Base-by-base conservation (phyloP, 2,329 filamentous ascomycete species). In the Ascochyta koolunga region DNA sequence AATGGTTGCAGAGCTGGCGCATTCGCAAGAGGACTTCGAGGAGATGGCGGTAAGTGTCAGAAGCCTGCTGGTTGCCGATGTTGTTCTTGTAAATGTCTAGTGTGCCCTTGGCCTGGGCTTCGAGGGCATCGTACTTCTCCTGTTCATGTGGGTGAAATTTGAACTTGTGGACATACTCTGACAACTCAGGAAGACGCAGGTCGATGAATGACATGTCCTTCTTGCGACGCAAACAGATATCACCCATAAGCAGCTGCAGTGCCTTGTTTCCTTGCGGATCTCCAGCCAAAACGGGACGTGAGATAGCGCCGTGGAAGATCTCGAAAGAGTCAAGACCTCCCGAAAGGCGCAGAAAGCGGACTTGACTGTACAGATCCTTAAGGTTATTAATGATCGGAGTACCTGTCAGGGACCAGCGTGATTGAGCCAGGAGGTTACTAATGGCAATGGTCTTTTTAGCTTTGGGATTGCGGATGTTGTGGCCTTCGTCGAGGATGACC, bases 201-300 rank as follows among this genome's bases (percentile, higher is more conserved):
- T 96, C 90, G 46, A 96, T 84, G 67, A 96, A 96, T 5, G 83
- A 82, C 91, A 96, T 96, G 50, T 93, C 88, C 71, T 96, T 96
- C 73, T 87, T 89, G 32, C 92, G 85, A 32, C 92, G 85, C 19
- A 96, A 80, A 65, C 90, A 95, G 40, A 96, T 83, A 16, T 89
- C 86, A n/a, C 82, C 81, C 86, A 96, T 93, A 38, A 96, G 80
- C 5, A 86, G 82, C 67, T 93, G 89, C 3, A 96, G 80, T 3
- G 93, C 77, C 10, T 82, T 74, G 41, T 86, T 86, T 11, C 86
- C 88, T 29, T 80, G 77, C 1, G 76, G 71, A 15, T 86, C 81
- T 1, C 84, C 85, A 5, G 72, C 67, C 46, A 82, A 82, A 8
- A 96, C 79, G 4, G 89, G 89, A 25, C 89, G 83, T 33, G 88